phyloP scores from a whole-genome alignment of 2,329 filamentous ascomycete genomes.

The Macrophomina tecta region DNA sequence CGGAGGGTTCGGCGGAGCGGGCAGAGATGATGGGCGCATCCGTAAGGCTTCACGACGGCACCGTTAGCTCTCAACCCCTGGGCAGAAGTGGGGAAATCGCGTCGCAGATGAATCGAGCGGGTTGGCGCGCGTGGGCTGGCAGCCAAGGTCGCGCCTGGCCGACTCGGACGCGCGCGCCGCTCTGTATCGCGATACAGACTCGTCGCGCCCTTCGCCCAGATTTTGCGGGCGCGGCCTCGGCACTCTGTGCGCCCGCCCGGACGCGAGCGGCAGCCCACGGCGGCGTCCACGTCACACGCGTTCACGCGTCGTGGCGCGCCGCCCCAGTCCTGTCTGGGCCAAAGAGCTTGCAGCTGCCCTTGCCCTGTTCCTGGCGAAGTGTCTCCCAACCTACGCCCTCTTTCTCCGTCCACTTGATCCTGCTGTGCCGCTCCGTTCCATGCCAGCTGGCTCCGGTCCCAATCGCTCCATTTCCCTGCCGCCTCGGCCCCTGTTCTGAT shows the following conservation, averaged over 20 bases:
- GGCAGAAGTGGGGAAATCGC: neutral
- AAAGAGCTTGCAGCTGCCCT: slow-evolving; percentile 1
- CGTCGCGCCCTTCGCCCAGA: neutral
- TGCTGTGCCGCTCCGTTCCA: too few species aligned
- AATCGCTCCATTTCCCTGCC: too few species aligned
- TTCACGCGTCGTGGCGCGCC: neutral
- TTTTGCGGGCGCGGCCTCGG: neutral
- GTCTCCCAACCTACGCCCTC: too few species aligned
- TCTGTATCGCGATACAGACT: slow-evolving; percentile 17
- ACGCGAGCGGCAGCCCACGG: neutral
- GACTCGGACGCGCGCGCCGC: neutral
- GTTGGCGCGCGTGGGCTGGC: too few species aligned
- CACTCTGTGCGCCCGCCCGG: neutral
- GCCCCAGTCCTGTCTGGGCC: neutral
- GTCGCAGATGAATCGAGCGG: too few species aligned
- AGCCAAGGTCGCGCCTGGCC: neutral
- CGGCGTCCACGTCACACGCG: neutral
- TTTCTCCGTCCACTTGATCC: too few species aligned
- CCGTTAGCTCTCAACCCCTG: neutral
- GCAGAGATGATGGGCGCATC: neutral
- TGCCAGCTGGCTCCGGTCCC: too few species aligned
- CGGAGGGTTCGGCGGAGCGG: neutral
- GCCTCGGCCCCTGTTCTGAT: too few species aligned
- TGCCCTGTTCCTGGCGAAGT: neutral
- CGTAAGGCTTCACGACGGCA: neutral